Evolutionary conservation across 2,329 filamentous ascomycete genomes (phyloP), one percentile per base, ranked within the genome.

Genomic region (Didymella pinodella): DNA sequence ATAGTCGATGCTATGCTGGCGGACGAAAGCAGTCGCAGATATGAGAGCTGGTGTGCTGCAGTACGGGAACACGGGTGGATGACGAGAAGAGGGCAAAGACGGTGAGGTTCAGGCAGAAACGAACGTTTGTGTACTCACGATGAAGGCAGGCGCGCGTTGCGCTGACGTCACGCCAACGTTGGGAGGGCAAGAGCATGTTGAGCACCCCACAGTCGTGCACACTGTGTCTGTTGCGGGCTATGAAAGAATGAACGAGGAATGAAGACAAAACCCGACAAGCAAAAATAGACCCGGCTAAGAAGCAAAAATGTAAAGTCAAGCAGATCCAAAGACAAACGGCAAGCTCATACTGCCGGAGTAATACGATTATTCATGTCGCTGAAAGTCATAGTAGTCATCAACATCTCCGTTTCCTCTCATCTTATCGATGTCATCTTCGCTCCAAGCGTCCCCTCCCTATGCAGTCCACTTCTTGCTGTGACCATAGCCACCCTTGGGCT

Each of bases 401-500:
- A 32, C 22, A 3, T 32, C n/a, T 26, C 7, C 34, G 5, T 7
- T 26, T 10, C 14, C 6, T 20, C 43, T 41, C 34, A 54, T 40
- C 26, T 4, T 22, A 20, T 11, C 11, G 29, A 53, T n/a, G 3
- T 32, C 31, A 10, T 32, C 31, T 32, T 32, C 31, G 16, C 31
- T 32, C 31, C 31, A 32, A 29, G 14, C 10, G 8, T 50, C 36
- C n/a, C 2, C 34, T 1, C 2, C 12, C 49, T 58, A 58, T 2
- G 56, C 56, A 34, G 31, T 44, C 56, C 56, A 58, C 50, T 38
- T 56, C 46, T 45, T 56, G 3, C 16, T 31, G n/a, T 58, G 46
- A 1, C 49, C 50, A 6, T 8, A 16, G 1, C 41, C 55, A 3
- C 49, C 49, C 56, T 54, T 58, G 0, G 56, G 57, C 58, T 62